phyloP scores from a whole-genome alignment of 2,329 filamentous ascomycete genomes.

The Bertia moriformis region DNA sequence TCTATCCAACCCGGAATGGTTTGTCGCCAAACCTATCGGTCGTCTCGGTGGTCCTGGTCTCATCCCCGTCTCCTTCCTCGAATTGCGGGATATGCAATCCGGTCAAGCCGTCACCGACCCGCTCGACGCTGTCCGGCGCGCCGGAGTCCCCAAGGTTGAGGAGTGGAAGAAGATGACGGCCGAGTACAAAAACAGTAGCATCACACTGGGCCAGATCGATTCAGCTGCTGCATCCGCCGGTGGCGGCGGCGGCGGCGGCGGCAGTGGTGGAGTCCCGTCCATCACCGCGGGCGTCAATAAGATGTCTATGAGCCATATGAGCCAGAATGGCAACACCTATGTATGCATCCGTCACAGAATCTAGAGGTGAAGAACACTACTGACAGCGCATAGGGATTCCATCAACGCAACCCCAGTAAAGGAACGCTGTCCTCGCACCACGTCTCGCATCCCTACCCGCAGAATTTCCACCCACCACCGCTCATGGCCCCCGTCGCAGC shows the following conservation, averaged over 20 bases:
- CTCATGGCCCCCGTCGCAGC: constrained; percentile 67
- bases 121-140: constrained; percentile 69
- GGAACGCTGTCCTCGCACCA: not conserved
- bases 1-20: constrained; percentile 97
- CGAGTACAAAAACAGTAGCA: constrained; percentile 98
- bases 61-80: constrained; percentile 91
- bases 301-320: constrained; percentile 1
- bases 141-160: constrained; percentile 85
- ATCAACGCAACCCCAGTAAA: not conserved
- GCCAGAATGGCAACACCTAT: constrained; percentile 1
- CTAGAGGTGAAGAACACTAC: no score
- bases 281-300: not conserved
- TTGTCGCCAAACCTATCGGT: constrained; percentile 97
- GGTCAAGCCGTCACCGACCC: constrained; percentile 71
- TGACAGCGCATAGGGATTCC: not conserved
- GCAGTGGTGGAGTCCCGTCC: not conserved
- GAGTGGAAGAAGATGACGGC: constrained; percentile 99
- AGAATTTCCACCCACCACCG: constrained; percentile 1
- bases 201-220: constrained; percentile 84
- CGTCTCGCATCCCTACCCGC: not conserved
- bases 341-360: not conserved
- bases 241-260: constrained; percentile 17
- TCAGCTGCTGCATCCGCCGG: constrained; percentile 17
- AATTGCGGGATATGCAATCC: constrained; percentile 85
- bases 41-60: constrained; percentile 86